phyloP scores from a whole-genome alignment of 345 rosid species.

The Raphanus sativus region DNA sequence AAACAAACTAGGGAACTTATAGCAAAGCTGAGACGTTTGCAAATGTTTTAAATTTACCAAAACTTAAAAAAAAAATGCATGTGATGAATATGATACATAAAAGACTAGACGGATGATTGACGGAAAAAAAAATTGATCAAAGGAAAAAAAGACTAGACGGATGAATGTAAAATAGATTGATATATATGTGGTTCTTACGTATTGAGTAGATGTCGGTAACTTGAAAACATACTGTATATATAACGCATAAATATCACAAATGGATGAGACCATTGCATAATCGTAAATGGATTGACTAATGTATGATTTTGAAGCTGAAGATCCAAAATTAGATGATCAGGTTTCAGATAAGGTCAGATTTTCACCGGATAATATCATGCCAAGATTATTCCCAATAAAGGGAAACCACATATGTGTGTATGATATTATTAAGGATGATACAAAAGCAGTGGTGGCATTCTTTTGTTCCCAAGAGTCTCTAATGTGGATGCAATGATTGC shows the following conservation, averaged over 20 bases:
- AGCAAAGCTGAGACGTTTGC: not conserved
- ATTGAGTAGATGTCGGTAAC: not conserved
- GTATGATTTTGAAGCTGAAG: too few relatives aligned
- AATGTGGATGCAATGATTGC: not conserved
- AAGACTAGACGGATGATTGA: not conserved
- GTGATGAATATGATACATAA: too few relatives aligned
- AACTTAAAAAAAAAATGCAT: not conserved
- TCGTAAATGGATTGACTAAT: too few relatives aligned
- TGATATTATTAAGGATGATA: not conserved
- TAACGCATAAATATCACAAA: too few relatives aligned
- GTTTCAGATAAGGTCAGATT: not conserved
- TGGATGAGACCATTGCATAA: too few relatives aligned
- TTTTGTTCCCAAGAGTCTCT: not conserved
- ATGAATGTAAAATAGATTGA: not conserved
- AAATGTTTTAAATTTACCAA: not conserved
- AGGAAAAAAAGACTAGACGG: not conserved
- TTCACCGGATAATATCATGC: not conserved
- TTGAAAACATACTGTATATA: too few relatives aligned
- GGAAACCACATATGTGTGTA: not conserved
- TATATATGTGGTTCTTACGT: not conserved
- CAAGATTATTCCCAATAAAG: not conserved
- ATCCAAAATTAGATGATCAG: not conserved
- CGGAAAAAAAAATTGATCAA: too few relatives aligned
- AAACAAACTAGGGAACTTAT: not conserved
- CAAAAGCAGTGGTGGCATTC: not conserved